Base-by-base conservation (phyloP, 257 asterid species). In the Nemophila menziesii region DNA sequence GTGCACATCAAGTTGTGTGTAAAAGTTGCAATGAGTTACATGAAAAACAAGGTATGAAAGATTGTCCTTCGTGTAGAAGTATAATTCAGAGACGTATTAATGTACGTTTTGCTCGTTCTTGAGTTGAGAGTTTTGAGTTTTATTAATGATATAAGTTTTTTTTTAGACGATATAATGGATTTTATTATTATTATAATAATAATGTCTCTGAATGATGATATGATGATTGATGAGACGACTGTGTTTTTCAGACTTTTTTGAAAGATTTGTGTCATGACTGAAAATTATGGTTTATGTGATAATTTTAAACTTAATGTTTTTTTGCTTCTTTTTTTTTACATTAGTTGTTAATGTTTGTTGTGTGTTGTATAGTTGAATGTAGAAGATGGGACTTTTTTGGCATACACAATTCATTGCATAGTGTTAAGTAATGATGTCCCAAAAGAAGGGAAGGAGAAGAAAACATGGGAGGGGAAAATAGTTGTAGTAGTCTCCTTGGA, bases 1-100 rank as follows among this genome's bases (percentile, higher is more conserved):
- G 99, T 47, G 99, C 94, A 9, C 99, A 90, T 65, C 93, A 81
- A 62, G 94, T 90, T 44, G 93, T 90, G 17, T 90, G 99, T 42
- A 58, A 60, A 4, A 55, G 58, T 41, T 85, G 99, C 82, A 90
- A 85, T 21, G 96, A 85, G 67, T 86, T 81, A 44, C 99, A 90
- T 33, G 83, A 79, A 73, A 85, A 90, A 74, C 85, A 81, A 67
- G 99, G 96, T 26, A 85, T 85, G 99, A 80, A 79, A 68, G 96
- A 90, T 54, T 90, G 99, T 61, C 99, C 99, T 29, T 85, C 99
- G 1, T 90, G 99, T 58, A 57, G 99, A 75, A 64, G 79, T 73
- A 70, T 70, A 15, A 90, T 90, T 58, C 86, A 67, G 70, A 69
- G 68, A 63, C 96, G 99, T 2, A 73, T 90, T 21, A 70, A 68